Evolutionary conservation across 2,329 filamentous ascomycete genomes (phyloP).

Genomic region (Fonsecaea multimorphosa): DNA sequence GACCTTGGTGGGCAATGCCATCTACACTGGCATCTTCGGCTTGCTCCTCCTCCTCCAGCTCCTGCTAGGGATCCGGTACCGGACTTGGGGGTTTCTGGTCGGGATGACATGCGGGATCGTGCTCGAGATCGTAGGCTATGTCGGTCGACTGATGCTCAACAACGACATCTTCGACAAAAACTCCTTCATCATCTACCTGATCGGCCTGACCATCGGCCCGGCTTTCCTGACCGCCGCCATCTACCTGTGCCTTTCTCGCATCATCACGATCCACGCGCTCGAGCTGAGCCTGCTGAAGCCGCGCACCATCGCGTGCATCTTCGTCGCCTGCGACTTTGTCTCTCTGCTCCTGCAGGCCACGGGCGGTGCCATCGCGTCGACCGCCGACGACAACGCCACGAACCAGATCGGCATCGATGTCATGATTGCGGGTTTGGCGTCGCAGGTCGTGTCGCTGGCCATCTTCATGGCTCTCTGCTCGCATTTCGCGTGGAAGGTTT

Average conservation of each 20-base stretch:
- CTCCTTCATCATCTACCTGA: slow-evolving; percentile 61
- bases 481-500: slow-evolving; percentile 23
- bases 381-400: slow-evolving; percentile 48
- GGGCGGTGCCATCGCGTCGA: slow-evolving; percentile 63
- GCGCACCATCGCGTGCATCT: slow-evolving; percentile 50
- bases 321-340: slow-evolving; percentile 68
- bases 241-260: slow-evolving; percentile 64
- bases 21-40: slow-evolving; percentile 60
- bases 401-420: slow-evolving; percentile 61
- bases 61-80: slow-evolving; percentile 53
- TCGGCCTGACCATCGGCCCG: slow-evolving; percentile 68
- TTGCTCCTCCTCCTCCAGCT: slow-evolving; percentile 51
- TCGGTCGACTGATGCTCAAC: slow-evolving; percentile 62
- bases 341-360: slow-evolving; percentile 66
- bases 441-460: slow-evolving; percentile 50
- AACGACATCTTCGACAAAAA: slow-evolving; percentile 59
- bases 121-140: slow-evolving; percentile 66
- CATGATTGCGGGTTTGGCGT: slow-evolving; percentile 68
- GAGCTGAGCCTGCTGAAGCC: slow-evolving; percentile 45
- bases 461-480: slow-evolving; percentile 59
- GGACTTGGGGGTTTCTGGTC: slow-evolving; percentile 59
- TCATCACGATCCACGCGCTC: slow-evolving; percentile 47
- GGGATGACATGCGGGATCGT: slow-evolving; percentile 61
- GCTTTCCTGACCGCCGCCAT: slow-evolving; percentile 69
- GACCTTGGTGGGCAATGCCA: slow-evolving; percentile 59